These are phyloP conservation scores for Diplodia scrobiculata DNA, from an alignment of 2,329 filamentous ascomycete species.

Conservation along the genomic window DNA sequence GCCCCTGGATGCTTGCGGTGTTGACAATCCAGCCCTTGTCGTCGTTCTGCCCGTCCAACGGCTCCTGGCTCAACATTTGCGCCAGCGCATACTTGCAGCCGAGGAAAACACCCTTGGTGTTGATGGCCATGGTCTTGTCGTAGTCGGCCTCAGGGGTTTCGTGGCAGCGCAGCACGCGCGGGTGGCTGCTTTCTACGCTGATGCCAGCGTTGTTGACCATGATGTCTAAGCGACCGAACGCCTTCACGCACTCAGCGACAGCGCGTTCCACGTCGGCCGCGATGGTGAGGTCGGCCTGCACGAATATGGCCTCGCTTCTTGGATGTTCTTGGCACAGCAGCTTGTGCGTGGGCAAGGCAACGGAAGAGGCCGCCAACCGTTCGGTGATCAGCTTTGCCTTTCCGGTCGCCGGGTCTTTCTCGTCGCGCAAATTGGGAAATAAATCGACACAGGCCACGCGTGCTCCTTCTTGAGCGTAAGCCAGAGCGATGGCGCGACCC, in stretches of 20 bases:
- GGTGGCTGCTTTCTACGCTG: slow-evolving; percentile 37
- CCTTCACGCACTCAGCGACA: slow-evolving; percentile 36
- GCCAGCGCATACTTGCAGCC: slow-evolving; percentile 44
- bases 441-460: slow-evolving; percentile 39
- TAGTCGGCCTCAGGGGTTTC: slow-evolving; percentile 41
- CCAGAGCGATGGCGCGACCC: slow-evolving; percentile 35
- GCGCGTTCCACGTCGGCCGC: slow-evolving; percentile 36
- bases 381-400: slow-evolving; percentile 40
- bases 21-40: slow-evolving; percentile 47
- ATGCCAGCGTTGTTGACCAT: slow-evolving; percentile 46
- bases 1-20: slow-evolving; percentile 42
- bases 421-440: slow-evolving; percentile 37
- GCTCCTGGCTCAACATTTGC: slow-evolving; percentile 45
- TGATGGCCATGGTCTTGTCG: slow-evolving; percentile 44
- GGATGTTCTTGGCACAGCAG: slow-evolving; percentile 32
- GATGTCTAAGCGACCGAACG: slow-evolving; percentile 42
- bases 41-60: slow-evolving; percentile 33
- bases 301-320: slow-evolving; percentile 35
- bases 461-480: slow-evolving; percentile 33
- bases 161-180: slow-evolving; percentile 35
- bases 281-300: slow-evolving; percentile 40
- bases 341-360: slow-evolving; percentile 33
- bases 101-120: slow-evolving; percentile 45
- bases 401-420: slow-evolving; percentile 36
- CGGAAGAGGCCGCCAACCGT: slow-evolving; percentile 30